Conservation (phyloP, 1,284 basidiomycete genomes). For the Moesziomyces antarcticus region DNA sequence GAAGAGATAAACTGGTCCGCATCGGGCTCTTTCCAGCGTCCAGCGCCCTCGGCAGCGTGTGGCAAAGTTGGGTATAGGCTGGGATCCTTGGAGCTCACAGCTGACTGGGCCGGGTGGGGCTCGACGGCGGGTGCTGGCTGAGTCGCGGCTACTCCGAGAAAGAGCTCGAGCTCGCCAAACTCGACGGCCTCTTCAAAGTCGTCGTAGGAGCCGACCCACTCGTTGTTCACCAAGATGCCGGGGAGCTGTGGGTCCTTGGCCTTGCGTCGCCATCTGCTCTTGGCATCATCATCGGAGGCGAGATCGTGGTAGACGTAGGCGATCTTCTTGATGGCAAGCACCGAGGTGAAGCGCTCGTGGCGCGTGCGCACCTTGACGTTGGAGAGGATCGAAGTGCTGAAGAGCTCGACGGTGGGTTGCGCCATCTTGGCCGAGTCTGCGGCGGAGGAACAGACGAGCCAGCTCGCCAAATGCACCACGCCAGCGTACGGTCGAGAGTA, state of each 20-base stretch:
- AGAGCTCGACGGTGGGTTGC: slow-evolving; percentile 62
- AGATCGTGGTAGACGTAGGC: slow-evolving; percentile 65
- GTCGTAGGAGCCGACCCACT: slow-evolving; percentile 66
- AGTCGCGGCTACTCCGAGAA: slow-evolving; percentile 48
- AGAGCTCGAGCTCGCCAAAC: slow-evolving; percentile 63
- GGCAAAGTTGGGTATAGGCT: slow-evolving; percentile 43
- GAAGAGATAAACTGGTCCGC: slow-evolving; percentile 59
- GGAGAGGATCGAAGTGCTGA: slow-evolving; percentile 66
- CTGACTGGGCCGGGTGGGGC: slow-evolving; percentile 43
- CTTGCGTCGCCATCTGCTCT: slow-evolving; percentile 65
- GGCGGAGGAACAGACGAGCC: neutral
- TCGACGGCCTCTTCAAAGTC: slow-evolving; percentile 67
- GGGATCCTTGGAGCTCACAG: slow-evolving; percentile 47
- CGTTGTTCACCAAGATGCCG: slow-evolving; percentile 65
- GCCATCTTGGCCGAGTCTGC: slow-evolving; percentile 13
- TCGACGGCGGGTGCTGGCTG: slow-evolving; percentile 7
- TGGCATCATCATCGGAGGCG: slow-evolving; percentile 64
- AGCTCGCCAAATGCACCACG: neutral
- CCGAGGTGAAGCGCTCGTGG: slow-evolving; percentile 63
- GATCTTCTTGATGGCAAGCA: slow-evolving; percentile 62
- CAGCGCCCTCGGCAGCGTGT: slow-evolving; percentile 51
- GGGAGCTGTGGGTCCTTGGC: slow-evolving; percentile 62
- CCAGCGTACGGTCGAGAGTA: neutral
- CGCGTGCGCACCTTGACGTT: slow-evolving; percentile 62
- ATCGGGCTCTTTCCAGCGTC: slow-evolving; percentile 45